These are phyloP conservation scores for Sugiyamaella smithiae DNA, from an alignment of 805 yeast genomes.

Conservation along the genomic window DNA sequence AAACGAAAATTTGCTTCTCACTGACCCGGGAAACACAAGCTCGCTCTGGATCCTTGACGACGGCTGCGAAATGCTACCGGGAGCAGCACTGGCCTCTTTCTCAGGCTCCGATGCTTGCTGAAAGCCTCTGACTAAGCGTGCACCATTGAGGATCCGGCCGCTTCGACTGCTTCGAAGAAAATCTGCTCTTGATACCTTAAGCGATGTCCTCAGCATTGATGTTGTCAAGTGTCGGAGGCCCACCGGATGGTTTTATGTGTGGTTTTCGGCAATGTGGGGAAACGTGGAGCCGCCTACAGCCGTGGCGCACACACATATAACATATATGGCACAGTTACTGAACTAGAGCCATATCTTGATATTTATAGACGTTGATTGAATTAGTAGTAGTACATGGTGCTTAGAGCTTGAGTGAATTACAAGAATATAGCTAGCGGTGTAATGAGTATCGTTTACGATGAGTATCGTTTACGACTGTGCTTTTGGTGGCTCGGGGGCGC, in stretches of 20 bases:
- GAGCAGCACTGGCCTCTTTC: not conserved
- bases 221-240: not conserved
- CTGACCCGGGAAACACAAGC: constrained; percentile 30
- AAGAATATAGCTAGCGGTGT: no score
- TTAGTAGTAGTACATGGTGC: no score
- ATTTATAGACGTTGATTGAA: no score
- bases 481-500: no score
- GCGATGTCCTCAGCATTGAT: not conserved
- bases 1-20: constrained; percentile 24
- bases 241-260: not conserved
- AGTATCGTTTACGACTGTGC: no score
- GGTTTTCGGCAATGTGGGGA: not conserved
- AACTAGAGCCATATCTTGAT: no score
- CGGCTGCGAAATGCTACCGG: constrained; percentile 21
- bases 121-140: not conserved
- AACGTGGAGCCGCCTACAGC: constrained; percentile 1
- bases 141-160: not conserved
- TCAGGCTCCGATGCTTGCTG: not conserved
- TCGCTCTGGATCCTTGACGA: constrained; percentile 23
- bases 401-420: no score
- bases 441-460: no score
- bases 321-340: no score
- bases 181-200: not conserved
- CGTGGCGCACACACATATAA: not conserved
- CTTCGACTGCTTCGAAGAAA: not conserved